Evolutionary conservation across 345 rosid genomes (phyloP).

Genomic region (Lagerstroemia speciosa): DNA sequence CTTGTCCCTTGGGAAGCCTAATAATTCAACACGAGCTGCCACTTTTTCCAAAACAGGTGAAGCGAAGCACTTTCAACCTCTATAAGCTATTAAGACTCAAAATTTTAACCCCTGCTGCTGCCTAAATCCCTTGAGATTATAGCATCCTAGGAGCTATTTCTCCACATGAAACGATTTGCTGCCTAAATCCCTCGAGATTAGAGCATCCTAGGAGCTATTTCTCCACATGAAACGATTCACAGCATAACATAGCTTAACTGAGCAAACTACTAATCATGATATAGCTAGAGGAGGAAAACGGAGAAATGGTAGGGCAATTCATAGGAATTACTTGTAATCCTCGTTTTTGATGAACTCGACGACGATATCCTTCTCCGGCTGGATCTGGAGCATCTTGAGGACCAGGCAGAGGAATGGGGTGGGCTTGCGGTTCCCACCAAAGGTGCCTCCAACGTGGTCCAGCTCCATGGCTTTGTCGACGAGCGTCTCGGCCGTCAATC

Average conservation of each 20-base stretch:
- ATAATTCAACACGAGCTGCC: neutral
- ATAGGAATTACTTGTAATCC: conserved; percentile 59
- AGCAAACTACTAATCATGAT: neutral
- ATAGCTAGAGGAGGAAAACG: neutral
- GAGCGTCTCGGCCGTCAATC: conserved; percentile 78
- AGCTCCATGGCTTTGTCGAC: conserved; percentile 95
- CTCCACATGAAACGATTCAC: neutral
- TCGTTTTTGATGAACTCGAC: conserved; percentile 88
- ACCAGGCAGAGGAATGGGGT: conserved; percentile 76
- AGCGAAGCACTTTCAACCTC: neutral
- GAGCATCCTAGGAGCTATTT: neutral
- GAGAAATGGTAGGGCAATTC: neutral
- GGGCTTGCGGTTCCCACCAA: conserved; percentile 79
- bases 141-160: neutral
- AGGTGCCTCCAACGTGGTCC: conserved; percentile 76
- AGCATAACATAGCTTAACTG: neutral
- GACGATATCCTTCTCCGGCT: conserved; percentile 86
- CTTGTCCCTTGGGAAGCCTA: neutral
- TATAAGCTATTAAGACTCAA: neutral
- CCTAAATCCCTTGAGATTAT: neutral
- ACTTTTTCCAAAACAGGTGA: neutral
- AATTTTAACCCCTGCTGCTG: neutral
- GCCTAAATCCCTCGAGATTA: neutral
- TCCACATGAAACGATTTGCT: neutral
- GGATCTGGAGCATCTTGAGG: conserved; percentile 91